Evolutionary conservation across 1,284 basidiomycete genomes (phyloP).

Genomic region (Phellopilus nigrolimitatus): DNA sequence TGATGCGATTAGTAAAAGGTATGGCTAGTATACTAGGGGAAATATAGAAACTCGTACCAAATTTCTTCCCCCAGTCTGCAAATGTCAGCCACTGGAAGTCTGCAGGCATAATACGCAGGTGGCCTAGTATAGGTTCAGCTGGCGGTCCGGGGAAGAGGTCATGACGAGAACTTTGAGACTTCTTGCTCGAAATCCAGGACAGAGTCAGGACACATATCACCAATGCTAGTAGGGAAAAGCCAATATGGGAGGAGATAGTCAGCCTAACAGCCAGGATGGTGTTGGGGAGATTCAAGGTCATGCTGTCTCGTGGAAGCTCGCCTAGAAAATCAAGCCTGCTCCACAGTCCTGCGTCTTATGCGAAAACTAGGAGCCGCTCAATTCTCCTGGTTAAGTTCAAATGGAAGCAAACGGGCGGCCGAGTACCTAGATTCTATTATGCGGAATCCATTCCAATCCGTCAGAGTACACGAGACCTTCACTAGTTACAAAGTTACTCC

Average conservation of each 20-base stretch:
- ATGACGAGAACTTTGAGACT: neutral
- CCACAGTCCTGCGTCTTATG: too few relatives aligned
- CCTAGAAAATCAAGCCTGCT: too few relatives aligned
- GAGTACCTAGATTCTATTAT: too few relatives aligned
- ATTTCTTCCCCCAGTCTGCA: slow-evolving; percentile 30
- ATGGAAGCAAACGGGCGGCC: too few relatives aligned
- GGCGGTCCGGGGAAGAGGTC: slow-evolving; percentile 27
- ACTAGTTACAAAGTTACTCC: too few relatives aligned
- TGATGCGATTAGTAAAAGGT: neutral
- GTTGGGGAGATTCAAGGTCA: neutral
- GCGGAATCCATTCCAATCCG: too few relatives aligned
- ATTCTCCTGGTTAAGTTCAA: too few relatives aligned
- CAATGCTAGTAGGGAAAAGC: neutral
- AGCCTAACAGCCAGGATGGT: neutral
- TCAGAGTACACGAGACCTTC: too few relatives aligned
- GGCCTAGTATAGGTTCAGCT: slow-evolving; percentile 31
- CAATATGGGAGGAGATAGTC: neutral
- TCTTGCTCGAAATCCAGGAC: neutral
- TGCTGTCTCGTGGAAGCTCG: too few relatives aligned
- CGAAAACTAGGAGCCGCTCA: too few relatives aligned
- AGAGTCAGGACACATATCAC: neutral
- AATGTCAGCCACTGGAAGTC: slow-evolving; percentile 29
- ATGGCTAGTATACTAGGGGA: neutral
- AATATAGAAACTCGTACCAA: slow-evolving; percentile 24
- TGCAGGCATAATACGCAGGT: slow-evolving; percentile 30